phyloP scores from a whole-genome alignment of 2,329 filamentous ascomycete genomes.

The Nectriaceae sp. region DNA sequence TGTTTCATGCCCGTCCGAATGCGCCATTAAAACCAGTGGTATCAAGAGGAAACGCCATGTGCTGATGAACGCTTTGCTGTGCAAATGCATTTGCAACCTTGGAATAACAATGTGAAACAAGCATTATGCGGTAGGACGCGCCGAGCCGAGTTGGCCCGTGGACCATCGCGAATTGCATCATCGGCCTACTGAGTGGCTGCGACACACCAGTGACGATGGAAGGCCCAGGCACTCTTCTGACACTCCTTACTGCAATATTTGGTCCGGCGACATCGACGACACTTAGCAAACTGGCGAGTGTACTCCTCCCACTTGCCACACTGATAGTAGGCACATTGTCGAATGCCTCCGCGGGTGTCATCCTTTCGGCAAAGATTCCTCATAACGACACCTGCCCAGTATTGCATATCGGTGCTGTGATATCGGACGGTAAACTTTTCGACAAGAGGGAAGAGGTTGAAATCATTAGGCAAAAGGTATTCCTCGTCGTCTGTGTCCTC shows the following conservation, averaged over 20 bases:
- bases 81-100: slow-evolving; percentile 41
- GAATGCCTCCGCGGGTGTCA: slow-evolving; percentile 88
- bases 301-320: slow-evolving; percentile 99
- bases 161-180: slow-evolving; percentile 16
- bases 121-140: slow-evolving; percentile 28
- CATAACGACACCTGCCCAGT: slow-evolving; percentile 99
- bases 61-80: slow-evolving; percentile 43
- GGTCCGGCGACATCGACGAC: slow-evolving; percentile 89
- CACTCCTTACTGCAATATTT: slow-evolving; percentile 99
- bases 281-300: slow-evolving; percentile 96
- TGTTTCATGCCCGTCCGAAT: slow-evolving; percentile 27
- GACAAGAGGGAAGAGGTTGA: slow-evolving; percentile 97
- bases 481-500: slow-evolving; percentile 75
- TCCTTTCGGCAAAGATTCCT: slow-evolving; percentile 97
- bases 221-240: slow-evolving; percentile 98
- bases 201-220: slow-evolving; percentile 96
- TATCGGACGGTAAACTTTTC: slow-evolving; percentile 98
- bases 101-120: slow-evolving; percentile 32
- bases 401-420: slow-evolving; percentile 97
- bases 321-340: slow-evolving; percentile 96
- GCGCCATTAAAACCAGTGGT: slow-evolving; percentile 41
- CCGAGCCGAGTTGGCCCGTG: slow-evolving; percentile 25
- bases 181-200: slow-evolving; percentile 59
- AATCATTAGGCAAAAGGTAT: slow-evolving; percentile 88
- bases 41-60: slow-evolving; percentile 47